Percentiles rank a stretch among this genome's conserved stretches.
These are phyloP conservation scores for Malbranchea zuffiana DNA, from an alignment of 2,329 filamentous ascomycete genomes.

Conservation along the genomic window DNA sequence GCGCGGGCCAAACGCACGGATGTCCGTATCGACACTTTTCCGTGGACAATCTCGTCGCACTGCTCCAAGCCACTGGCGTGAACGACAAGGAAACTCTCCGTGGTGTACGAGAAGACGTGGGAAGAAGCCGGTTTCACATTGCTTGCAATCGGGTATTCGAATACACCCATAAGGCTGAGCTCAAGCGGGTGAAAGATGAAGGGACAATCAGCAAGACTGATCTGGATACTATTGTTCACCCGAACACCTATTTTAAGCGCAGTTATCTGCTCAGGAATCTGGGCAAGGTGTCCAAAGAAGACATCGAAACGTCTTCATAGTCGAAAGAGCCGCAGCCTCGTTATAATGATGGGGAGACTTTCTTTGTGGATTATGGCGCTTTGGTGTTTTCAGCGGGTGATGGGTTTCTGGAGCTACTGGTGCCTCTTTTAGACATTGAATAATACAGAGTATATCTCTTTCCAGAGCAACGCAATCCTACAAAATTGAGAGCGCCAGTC, in stretches of 20 bases:
- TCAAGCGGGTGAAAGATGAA: conserved; percentile 66
- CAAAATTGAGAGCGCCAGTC: no score
- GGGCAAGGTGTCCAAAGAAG: conserved; percentile 41
- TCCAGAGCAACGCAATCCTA: no score
- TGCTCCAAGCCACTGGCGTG: conserved; percentile 71
- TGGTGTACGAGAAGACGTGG: conserved; percentile 78
- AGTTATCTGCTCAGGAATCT: conserved; percentile 82
- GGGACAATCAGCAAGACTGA: conserved; percentile 60
- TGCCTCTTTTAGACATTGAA: no score
- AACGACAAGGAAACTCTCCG: conserved; percentile 65
- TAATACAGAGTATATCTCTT: no score
- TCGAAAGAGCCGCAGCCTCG: no score
- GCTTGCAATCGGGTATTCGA: conserved; percentile 97
- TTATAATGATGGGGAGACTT: no score
- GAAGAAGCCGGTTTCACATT: conserved; percentile 80
- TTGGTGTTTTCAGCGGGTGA: no score
- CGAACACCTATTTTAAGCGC: conserved; percentile 95
- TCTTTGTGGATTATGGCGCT: no score
- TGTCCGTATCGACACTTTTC: conserved; percentile 93
- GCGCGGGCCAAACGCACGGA: conserved; percentile 82
- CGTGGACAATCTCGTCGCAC: conserved; percentile 66
- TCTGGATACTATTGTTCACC: conserved; percentile 90
- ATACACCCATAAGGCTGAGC: conserved; percentile 64
- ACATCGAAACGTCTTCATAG: conserved; percentile 44
- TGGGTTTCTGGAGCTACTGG: no score